Evolutionary conservation across 2,329 filamentous ascomycete species (phyloP), one percentile per base, ranked within the genome.

Genomic region (Ceratocystis cubensis): DNA sequence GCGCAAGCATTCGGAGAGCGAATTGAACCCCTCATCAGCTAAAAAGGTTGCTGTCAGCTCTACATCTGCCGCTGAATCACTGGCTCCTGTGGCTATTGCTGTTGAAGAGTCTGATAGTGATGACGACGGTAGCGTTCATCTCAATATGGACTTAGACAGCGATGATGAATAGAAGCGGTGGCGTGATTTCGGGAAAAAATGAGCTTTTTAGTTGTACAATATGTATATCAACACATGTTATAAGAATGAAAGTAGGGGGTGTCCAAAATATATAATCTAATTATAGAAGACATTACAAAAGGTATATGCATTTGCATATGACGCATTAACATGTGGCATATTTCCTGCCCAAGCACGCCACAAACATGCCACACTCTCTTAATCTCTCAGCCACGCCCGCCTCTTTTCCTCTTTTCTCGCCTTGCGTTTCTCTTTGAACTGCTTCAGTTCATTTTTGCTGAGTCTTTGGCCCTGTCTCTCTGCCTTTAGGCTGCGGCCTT

Each of bases 381-480:
- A 96, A 76, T 96, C 92, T 72, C 86, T 81, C 72, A 97, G 76
- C 91, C 94, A 99, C 8, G 91, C 93, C 70, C 92, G 81, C 69
- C 92, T 82, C 78, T 96, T 97, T 79, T 96, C 91, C 75, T 96
- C 91, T 77, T 97, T 97, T 78, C 85, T 91, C 57, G 89, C 89
- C 69, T 86, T 84, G 69, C 91, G 82, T 82, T 95, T 96, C 75
- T 96, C 88, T 76, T 92, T 94, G 78, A 93, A 96, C 66, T 87
- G 85, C 78, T 95, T 93, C 70, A 99, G 78, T 77, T 99, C 91
- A 69, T 88, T 81, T 80, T 93, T 96, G 66, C 79, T 88, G 28
- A 93, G 81, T 76, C 90, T 91, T 82, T 94, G 92, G 65, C 86
- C 85, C 67, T 88, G 86, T 66, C 94, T 82, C 79, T 99, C 94